phyloP scores from a whole-genome alignment of 306 rosid species.

The Nissolia schottii region DNA sequence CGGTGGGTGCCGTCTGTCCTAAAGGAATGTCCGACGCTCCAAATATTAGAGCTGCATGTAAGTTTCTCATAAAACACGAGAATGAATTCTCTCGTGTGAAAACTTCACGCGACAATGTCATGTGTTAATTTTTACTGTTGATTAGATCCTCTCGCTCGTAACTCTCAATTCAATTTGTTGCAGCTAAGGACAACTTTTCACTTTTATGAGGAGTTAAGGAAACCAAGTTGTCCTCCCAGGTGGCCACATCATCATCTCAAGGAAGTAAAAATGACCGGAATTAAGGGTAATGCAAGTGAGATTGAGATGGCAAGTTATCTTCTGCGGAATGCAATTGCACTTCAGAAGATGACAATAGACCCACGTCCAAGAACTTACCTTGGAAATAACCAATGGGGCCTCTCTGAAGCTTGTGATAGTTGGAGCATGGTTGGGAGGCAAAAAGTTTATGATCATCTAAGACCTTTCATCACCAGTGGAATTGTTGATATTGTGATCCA shows the following conservation, averaged over 20 bases:
- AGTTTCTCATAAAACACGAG: too few relatives aligned
- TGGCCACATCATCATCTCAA: slow-evolving; percentile 16
- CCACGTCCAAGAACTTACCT: slow-evolving; percentile 26
- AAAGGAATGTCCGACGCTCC: slow-evolving; percentile 19
- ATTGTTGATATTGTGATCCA: slow-evolving; percentile 15
- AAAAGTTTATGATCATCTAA: slow-evolving; percentile 1
- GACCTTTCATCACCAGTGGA: neutral
- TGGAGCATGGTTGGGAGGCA: slow-evolving; percentile 18
- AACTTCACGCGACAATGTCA: too few relatives aligned
- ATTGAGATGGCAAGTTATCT: slow-evolving; percentile 33
- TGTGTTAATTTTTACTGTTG: too few relatives aligned
- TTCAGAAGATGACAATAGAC: slow-evolving; percentile 31
- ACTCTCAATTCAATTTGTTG: neutral
- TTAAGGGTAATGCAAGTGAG: slow-evolving; percentile 21
- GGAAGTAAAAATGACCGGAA: slow-evolving; percentile 26
- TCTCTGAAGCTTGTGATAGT: neutral
- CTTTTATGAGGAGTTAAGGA: neutral
- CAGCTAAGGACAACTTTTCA: slow-evolving; percentile 19
- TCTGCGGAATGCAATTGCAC: slow-evolving; percentile 21
- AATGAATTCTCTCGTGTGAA: too few relatives aligned
- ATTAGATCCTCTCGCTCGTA: too few relatives aligned
- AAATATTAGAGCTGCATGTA: slow-evolving; percentile 31
- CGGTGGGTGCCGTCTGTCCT: slow-evolving; percentile 21
- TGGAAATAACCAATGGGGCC: slow-evolving; percentile 30
- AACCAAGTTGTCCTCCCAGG: neutral